Conservation (phyloP, 2,329 filamentous ascomycete genomes). For the Akanthomyces muscarius region DNA sequence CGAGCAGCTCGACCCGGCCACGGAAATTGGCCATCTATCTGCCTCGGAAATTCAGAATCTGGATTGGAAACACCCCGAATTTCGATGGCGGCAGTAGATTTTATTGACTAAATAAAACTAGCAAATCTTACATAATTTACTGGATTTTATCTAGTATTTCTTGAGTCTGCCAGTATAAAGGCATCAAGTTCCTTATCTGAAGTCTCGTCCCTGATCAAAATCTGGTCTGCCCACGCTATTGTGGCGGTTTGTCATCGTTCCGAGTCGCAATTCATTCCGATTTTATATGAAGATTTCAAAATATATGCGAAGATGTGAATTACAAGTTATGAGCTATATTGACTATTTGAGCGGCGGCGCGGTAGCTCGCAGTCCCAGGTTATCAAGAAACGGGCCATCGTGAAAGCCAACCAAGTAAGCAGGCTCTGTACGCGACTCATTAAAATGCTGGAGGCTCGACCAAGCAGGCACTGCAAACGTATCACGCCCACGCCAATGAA, state of each 20-base stretch:
- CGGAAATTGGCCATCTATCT: constrained; percentile 52
- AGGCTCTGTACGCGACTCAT: constrained; percentile 25
- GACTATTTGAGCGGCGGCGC: neutral
- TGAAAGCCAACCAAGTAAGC: constrained; percentile 34
- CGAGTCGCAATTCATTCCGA: too few relatives aligned
- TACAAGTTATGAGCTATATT: neutral
- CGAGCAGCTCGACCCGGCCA: constrained; percentile 49
- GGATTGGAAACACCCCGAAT: constrained; percentile 65
- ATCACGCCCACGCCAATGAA: constrained; percentile 45
- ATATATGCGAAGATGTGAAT: too few relatives aligned
- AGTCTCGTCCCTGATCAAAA: too few relatives aligned
- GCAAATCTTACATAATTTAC: too few relatives aligned
- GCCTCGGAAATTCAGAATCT: constrained; percentile 53
- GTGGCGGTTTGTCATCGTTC: too few relatives aligned
- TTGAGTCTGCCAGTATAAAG: too few relatives aligned
- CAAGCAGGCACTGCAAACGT: constrained; percentile 53
- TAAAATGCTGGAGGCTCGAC: constrained; percentile 45
- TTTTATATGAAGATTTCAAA: too few relatives aligned
- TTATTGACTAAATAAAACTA: neutral
- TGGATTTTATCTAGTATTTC: too few relatives aligned
- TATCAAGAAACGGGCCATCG: constrained; percentile 33
- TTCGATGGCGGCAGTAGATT: constrained; percentile 50
- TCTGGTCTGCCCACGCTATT: too few relatives aligned
- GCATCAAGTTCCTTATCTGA: too few relatives aligned
- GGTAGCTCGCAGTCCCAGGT: constrained; percentile 3